phyloP scores from a whole-genome alignment of 441 rosid species.

The Croton laevigatus region DNA sequence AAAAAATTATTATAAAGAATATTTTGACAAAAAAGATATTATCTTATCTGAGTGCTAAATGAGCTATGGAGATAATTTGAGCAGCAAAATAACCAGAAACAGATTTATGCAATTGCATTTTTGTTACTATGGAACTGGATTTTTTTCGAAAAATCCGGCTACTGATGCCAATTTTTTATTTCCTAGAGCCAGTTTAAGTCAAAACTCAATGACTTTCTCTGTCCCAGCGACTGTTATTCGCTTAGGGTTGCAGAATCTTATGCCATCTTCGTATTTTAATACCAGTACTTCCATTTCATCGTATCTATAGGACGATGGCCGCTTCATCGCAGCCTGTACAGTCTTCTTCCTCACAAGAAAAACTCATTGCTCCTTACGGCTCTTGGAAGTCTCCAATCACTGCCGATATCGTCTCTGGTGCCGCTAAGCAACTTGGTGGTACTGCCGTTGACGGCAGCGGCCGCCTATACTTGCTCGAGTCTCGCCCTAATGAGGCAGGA shows the following conservation, averaged over 20 bases:
- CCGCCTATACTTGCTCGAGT: slow-evolving; percentile 76
- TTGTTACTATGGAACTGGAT: too few relatives aligned
- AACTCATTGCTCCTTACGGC: slow-evolving; percentile 70
- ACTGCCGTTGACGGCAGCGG: slow-evolving; percentile 70
- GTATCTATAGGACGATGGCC: slow-evolving; percentile 21
- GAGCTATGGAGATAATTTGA: too few relatives aligned
- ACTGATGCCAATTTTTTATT: neutral
- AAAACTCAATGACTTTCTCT: slow-evolving; percentile 25
- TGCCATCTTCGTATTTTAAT: neutral
- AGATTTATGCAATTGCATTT: too few relatives aligned
- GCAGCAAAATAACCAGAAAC: too few relatives aligned
- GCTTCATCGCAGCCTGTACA: slow-evolving; percentile 22
- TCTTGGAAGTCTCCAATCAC: slow-evolving; percentile 98
- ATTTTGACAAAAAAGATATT: too few relatives aligned
- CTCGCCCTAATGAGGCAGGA: slow-evolving; percentile 89
- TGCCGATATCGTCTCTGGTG: slow-evolving; percentile 79
- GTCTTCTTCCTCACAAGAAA: slow-evolving; percentile 23
- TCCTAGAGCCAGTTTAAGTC: neutral
- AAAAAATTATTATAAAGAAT: too few relatives aligned
- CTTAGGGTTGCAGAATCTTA: neutral
- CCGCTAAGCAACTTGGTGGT: slow-evolving; percentile 77
- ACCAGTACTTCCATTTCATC: slow-evolving; percentile 5
- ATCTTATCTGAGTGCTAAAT: too few relatives aligned
- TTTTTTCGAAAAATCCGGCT: too few relatives aligned
- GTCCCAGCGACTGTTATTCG: slow-evolving; percentile 20